Evolutionary conservation across 2,329 filamentous ascomycete genomes (phyloP).

Genomic region (Verticillium tricorpus): DNA sequence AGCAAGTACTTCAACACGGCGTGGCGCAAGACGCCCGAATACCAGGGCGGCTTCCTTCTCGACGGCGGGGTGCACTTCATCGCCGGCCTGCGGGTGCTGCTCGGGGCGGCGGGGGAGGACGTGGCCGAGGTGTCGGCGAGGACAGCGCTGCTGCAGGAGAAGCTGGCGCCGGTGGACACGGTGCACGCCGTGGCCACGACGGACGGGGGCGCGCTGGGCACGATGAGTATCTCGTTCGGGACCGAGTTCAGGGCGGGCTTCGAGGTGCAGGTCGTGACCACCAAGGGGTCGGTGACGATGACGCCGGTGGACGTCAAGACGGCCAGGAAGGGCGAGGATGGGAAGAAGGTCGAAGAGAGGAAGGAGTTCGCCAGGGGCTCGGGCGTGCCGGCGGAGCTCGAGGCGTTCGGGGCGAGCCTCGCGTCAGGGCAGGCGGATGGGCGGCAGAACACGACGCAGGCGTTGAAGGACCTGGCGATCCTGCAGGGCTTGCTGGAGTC

Average conservation of each 20-base stretch:
- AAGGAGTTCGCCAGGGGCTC: constrained; percentile 44
- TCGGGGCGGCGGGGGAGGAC: constrained; percentile 41
- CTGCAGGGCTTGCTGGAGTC: constrained; percentile 47
- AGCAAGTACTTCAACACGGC: constrained; percentile 46
- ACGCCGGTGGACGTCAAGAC: constrained; percentile 39
- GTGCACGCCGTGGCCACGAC: constrained; percentile 55
- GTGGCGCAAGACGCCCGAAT: constrained; percentile 64
- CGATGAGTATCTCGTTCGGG: constrained; percentile 53
- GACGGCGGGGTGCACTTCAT: constrained; percentile 72
- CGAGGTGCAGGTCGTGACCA: constrained; percentile 54
- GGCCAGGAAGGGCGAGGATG: constrained; percentile 24
- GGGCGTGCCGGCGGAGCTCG: constrained; percentile 56
- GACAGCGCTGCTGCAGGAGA: constrained; percentile 40
- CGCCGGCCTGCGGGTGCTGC: constrained; percentile 56
- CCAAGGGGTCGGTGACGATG: constrained; percentile 50
- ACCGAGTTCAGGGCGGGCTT: constrained; percentile 43
- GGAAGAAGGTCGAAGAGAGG: constrained; percentile 19
- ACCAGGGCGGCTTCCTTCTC: constrained; percentile 73
- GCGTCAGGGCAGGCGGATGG: constrained; percentile 40
- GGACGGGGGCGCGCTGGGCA: constrained; percentile 49
- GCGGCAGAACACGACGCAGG: constrained; percentile 52
- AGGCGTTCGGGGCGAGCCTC: constrained; percentile 54
- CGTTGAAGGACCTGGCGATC: constrained; percentile 57
- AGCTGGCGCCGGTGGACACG: constrained; percentile 64
- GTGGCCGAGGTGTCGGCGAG: constrained; percentile 48